A percentile compares a stretch with the other conserved stretches of the same genome.
These are phyloP conservation scores for Neoscytalidium dimidiatum DNA, from an alignment of 2,329 filamentous ascomycete species.

Conservation along the genomic window DNA sequence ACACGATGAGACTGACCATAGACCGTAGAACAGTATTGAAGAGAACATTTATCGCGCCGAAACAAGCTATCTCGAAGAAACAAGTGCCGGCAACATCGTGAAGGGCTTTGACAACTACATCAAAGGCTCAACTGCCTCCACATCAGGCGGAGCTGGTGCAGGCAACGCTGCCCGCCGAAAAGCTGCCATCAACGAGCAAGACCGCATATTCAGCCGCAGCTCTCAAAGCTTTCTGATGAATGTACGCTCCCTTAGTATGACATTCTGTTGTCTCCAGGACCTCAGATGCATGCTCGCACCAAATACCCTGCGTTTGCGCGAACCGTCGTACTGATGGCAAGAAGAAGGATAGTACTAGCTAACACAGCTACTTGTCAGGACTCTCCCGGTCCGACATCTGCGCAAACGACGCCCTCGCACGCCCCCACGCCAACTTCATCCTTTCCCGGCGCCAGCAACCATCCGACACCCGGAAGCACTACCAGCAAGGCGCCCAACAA, in stretches of 20 bases:
- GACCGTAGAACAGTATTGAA: constrained; percentile 57
- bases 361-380: constrained; percentile 30
- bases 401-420: constrained; percentile 46
- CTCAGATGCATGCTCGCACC: background rate
- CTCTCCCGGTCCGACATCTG: constrained; percentile 40
- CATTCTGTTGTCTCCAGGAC: background rate
- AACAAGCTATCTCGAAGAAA: constrained; percentile 84
- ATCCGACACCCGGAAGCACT: constrained; percentile 40
- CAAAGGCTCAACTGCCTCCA: constrained; percentile 67
- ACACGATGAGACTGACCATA: background rate
- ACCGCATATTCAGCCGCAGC: constrained; percentile 66
- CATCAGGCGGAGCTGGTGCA: constrained; percentile 50
- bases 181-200: constrained; percentile 65
- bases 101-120: constrained; percentile 98
- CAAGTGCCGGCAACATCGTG: constrained; percentile 87
- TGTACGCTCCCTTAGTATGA: constrained; percentile 27
- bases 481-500: constrained; percentile 37
- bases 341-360: constrained; percentile 8
- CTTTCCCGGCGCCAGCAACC: constrained; percentile 46
- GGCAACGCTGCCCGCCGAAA: constrained; percentile 57
- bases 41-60: constrained; percentile 84
- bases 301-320: background rate
- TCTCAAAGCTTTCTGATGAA: constrained; percentile 39
- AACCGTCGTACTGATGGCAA: background rate
- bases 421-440: constrained; percentile 51